Conservation (phyloP, 129 eudicot genomes). For the Scalesia atractyloides region DNA sequence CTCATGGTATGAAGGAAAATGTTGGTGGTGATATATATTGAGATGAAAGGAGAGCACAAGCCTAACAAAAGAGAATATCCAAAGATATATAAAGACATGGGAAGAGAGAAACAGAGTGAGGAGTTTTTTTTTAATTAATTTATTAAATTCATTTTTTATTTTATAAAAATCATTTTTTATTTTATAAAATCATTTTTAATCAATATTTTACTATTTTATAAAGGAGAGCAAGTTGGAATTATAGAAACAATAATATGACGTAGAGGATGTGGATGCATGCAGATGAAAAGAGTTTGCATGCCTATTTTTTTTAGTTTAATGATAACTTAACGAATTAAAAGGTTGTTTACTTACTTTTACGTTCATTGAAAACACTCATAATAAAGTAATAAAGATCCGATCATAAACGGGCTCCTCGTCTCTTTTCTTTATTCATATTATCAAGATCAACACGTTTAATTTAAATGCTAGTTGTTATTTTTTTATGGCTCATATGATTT, state of each 20-base stretch:
- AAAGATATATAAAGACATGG: constrained; percentile 22
- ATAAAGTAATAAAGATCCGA: no score
- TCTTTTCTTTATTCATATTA: no score
- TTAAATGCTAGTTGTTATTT: no score
- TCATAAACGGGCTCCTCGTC: no score
- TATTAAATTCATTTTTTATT: not conserved
- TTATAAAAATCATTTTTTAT: no score
- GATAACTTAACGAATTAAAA: no score
- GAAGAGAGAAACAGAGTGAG: constrained; percentile 4
- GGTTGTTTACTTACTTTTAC: no score
- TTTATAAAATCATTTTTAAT: no score
- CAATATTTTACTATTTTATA: not conserved
- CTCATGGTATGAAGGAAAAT: constrained; percentile 27
- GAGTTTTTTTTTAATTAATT: not conserved
- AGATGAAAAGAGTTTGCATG: not conserved
- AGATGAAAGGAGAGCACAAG: constrained; percentile 18
- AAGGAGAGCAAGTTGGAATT: constrained; percentile 39
- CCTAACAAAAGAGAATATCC: constrained; percentile 28
- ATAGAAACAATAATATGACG: constrained; percentile 31
- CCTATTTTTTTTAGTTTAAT: no score
- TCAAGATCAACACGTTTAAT: no score
- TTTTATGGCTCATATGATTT: no score
- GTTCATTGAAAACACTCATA: no score
- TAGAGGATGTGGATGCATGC: constrained; percentile 10
- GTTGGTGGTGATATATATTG: constrained; percentile 9